Percentiles rank a stretch among this genome's conserved stretches.
phyloP scores from a whole-genome alignment of 768 basidiomycete species.

The Mycena capillaripes region DNA sequence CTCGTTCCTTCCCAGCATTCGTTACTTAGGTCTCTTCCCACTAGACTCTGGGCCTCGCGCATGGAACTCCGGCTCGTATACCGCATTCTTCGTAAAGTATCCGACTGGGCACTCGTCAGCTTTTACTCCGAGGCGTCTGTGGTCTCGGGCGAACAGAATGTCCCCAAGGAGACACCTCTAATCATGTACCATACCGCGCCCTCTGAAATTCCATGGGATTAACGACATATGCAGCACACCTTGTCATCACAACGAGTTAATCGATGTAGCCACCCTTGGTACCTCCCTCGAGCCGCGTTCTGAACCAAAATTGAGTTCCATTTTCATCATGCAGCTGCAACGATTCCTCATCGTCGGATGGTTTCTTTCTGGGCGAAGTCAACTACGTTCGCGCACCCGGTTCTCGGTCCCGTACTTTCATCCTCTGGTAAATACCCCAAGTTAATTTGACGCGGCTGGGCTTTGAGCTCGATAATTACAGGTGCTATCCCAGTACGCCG shows the following conservation, averaged over 20 bases:
- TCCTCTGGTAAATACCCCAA: constrained; percentile 56
- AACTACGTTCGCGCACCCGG: constrained; percentile 72
- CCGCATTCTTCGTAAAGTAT: constrained; percentile 69
- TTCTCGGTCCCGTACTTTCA: constrained; percentile 63
- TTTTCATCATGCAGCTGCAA: constrained; percentile 57
- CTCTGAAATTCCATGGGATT: background rate
- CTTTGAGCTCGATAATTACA: background rate
- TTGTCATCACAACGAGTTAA: constrained; percentile 79
- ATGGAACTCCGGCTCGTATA: constrained; percentile 71
- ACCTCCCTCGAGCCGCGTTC: too few species aligned
- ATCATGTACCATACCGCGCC: constrained; percentile 62
- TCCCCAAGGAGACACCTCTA: constrained; percentile 68
- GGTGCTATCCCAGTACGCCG: constrained; percentile 80
- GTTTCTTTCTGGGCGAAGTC: constrained; percentile 83
- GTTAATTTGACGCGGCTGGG: background rate
- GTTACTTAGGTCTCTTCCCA: background rate
- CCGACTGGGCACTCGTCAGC: constrained; percentile 69
- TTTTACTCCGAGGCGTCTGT: constrained; percentile 77
- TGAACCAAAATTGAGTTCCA: too few species aligned
- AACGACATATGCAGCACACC: constrained; percentile 56
- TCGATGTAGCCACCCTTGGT: constrained; percentile 68
- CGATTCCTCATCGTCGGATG: constrained; percentile 69
- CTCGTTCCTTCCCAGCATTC: too few species aligned
- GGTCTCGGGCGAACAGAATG: constrained; percentile 64
- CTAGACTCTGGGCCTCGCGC: background rate